Conservation (phyloP, 2,329 filamentous ascomycete species). For the Orbilia blumenaviensis region DNA sequence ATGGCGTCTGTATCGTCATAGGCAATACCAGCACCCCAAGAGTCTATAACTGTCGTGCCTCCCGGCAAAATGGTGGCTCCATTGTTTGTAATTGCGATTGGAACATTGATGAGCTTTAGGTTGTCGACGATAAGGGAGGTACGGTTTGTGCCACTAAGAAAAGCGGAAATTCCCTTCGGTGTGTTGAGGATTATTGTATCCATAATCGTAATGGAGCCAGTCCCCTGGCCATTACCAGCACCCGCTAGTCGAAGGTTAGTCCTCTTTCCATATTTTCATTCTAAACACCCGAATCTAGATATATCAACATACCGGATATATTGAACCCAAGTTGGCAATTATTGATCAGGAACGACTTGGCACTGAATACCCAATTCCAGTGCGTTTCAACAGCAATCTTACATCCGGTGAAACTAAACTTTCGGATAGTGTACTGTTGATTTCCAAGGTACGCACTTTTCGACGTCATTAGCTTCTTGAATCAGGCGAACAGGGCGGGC, state of each 20-base stretch:
- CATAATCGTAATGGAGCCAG: slow-evolving; percentile 69
- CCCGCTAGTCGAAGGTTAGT: slow-evolving; percentile 59
- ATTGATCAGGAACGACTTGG: slow-evolving; percentile 21
- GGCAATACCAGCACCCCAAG: slow-evolving; percentile 81
- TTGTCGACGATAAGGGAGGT: slow-evolving; percentile 73
- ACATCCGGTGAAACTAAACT: slow-evolving; percentile 81
- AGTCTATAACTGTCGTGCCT: slow-evolving; percentile 70
- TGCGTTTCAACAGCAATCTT: slow-evolving; percentile 82
- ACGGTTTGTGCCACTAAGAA: slow-evolving; percentile 13
- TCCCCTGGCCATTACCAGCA: slow-evolving; percentile 62
- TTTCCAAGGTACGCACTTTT: slow-evolving; percentile 66
- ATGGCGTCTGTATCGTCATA: slow-evolving; percentile 68
- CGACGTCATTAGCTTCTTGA: neutral
- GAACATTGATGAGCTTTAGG: slow-evolving; percentile 65
- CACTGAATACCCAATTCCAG: slow-evolving; percentile 73
- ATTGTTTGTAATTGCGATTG: slow-evolving; percentile 64
- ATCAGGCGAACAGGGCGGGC: neutral
- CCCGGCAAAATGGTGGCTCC: slow-evolving; percentile 72
- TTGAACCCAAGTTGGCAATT: slow-evolving; percentile 24
- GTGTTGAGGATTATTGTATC: slow-evolving; percentile 60
- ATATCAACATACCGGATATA: slow-evolving; percentile 4
- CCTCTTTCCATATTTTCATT: neutral
- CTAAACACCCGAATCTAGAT: no score
- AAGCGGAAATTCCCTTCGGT: neutral
- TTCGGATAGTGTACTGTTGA: slow-evolving; percentile 80